Percentiles rank a stretch among this genome's conserved stretches.
phyloP scores from a whole-genome alignment of 2,329 filamentous ascomycete species.

The Sporothrix sp. region DNA sequence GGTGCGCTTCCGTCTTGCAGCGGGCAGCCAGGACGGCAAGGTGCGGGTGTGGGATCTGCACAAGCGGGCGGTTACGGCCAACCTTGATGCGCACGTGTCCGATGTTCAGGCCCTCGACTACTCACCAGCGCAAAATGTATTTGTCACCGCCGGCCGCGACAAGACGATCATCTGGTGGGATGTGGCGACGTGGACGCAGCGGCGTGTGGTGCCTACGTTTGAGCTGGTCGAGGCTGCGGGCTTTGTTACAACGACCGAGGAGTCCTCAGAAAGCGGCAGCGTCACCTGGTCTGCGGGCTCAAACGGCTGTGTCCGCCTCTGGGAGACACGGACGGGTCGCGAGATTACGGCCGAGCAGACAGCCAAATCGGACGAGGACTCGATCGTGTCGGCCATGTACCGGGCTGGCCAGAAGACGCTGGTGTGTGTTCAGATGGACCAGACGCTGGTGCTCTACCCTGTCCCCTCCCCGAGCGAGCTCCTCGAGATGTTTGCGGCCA shows the following conservation, averaged over 20 bases:
- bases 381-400: conserved; percentile 64
- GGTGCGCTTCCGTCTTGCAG: conserved; percentile 65
- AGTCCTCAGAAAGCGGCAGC: conserved; percentile 33
- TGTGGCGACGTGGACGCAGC: conserved; percentile 70
- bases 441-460: conserved; percentile 69
- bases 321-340: conserved; percentile 65
- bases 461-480: conserved; percentile 28
- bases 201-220: conserved; percentile 70
- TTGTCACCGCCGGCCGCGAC: conserved; percentile 82
- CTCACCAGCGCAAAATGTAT: conserved; percentile 59
- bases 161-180: conserved; percentile 94
- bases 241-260: conserved; percentile 50
- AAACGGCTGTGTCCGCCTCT: conserved; percentile 72
- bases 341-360: conserved; percentile 70
- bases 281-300: conserved; percentile 78
- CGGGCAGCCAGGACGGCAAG: conserved; percentile 89
- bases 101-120: conserved; percentile 85
- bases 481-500: conserved; percentile 16
- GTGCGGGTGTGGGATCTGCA: conserved; percentile 86
- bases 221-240: conserved; percentile 79
- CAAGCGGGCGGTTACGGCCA: conserved; percentile 66
- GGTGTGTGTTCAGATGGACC: conserved; percentile 77
- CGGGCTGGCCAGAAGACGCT: conserved; percentile 57
- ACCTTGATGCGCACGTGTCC: conserved; percentile 85
- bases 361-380: conserved; percentile 48